Evolutionary conservation across 352 stramenopile genomes (phyloP).

Genomic region (Phytophthora vignae): DNA sequence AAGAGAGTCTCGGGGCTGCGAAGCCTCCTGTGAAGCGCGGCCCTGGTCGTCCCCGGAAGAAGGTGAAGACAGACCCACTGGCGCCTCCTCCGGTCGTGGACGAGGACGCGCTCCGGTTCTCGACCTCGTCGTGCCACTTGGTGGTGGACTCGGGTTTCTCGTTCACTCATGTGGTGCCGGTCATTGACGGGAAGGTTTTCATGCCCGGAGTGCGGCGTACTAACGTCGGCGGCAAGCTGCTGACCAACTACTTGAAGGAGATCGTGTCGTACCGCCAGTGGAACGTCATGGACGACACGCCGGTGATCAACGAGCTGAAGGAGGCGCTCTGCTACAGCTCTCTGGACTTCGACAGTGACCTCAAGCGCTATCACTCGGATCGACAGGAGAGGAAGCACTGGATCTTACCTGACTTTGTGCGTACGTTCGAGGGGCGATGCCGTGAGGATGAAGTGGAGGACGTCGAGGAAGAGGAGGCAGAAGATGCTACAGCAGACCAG

Average conservation of each 20-base stretch:
- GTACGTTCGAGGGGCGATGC: slow-evolving; percentile 62
- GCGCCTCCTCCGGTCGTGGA: slow-evolving; percentile 3
- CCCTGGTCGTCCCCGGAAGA: slow-evolving; percentile 18
- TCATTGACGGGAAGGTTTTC: slow-evolving; percentile 76
- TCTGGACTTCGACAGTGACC: slow-evolving; percentile 85
- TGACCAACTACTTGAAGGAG: slow-evolving; percentile 98
- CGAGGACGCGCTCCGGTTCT: slow-evolving; percentile 45
- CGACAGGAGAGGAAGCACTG: slow-evolving; percentile 62
- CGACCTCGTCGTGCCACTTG: slow-evolving; percentile 64
- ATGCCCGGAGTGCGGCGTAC: slow-evolving; percentile 70
- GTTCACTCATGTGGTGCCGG: slow-evolving; percentile 94
- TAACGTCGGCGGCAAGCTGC: slow-evolving; percentile 95
- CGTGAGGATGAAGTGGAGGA: slow-evolving; percentile 33
- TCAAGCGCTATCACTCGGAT: slow-evolving; percentile 54
- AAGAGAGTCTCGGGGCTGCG: slow-evolving; percentile 8
- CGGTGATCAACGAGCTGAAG: slow-evolving; percentile 87
- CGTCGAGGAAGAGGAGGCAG: slow-evolving; percentile 31
- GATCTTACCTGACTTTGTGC: slow-evolving; percentile 86
- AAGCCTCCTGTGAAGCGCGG: slow-evolving; percentile 30
- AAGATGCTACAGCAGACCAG: slow-evolving; percentile 11
- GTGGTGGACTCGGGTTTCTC: slow-evolving; percentile 97
- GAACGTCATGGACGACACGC: slow-evolving; percentile 95
- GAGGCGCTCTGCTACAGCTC: slow-evolving; percentile 92
- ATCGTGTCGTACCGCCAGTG: slow-evolving; percentile 95
- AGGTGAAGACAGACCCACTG: slow-evolving; percentile 12